These are phyloP conservation scores for Phaeotremella skinneri DNA, from an alignment of 768 basidiomycete species.

Conservation along the genomic window DNA sequence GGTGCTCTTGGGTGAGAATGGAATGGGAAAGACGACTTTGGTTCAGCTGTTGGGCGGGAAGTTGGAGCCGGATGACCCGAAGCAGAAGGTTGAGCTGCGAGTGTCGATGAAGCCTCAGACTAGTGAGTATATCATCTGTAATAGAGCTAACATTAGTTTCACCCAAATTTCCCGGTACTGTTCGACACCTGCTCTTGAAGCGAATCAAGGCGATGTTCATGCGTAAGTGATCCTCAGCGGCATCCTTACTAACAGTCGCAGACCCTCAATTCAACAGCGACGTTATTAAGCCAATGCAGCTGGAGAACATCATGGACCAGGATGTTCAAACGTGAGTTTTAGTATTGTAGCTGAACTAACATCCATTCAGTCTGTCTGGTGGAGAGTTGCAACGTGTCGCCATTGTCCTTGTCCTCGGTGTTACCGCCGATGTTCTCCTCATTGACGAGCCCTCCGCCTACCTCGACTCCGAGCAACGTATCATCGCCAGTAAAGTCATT, in stretches of 20 bases:
- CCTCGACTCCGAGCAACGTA: conserved; percentile 99
- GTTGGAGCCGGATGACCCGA: conserved; percentile 71
- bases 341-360: neutral
- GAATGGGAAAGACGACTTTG: conserved; percentile 98
- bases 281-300: conserved; percentile 93
- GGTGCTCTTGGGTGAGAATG: conserved; percentile 98
- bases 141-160: conserved; percentile 57
- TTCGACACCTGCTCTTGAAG: conserved; percentile 89
- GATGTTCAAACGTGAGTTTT: conserved; percentile 75
- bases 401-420: conserved; percentile 86
- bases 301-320: conserved; percentile 94
- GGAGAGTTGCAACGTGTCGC: conserved; percentile 98
- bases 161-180: conserved; percentile 95
- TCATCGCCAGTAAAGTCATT: conserved; percentile 95
- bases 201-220: conserved; percentile 93
- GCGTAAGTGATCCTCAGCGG: conserved; percentile 54
- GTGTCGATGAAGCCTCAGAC: conserved; percentile 99
- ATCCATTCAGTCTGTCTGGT: conserved; percentile 65
- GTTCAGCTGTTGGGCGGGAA: conserved; percentile 93
- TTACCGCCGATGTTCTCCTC: conserved; percentile 72
- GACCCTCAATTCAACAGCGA: conserved; percentile 98
- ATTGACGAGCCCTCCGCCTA: conserved; percentile 77
- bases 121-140: conserved; percentile 50
- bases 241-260: conserved; percentile 7
- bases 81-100: conserved; percentile 70